Evolutionary conservation across 768 basidiomycete genomes (phyloP), one percentile per base, ranked within the genome.

Genomic region (Podaxis carcinomalis): DNA sequence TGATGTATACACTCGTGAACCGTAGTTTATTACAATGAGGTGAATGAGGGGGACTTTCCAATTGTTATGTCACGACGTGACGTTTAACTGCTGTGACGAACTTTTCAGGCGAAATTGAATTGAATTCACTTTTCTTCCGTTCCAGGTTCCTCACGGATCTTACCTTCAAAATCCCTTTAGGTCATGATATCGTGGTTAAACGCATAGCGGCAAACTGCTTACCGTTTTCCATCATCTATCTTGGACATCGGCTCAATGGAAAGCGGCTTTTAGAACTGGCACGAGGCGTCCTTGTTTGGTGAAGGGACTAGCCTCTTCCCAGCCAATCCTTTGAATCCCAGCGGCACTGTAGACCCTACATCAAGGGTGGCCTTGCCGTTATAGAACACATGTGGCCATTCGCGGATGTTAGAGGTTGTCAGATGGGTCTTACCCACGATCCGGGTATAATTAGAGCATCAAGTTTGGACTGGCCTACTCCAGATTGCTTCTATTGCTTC

Each of bases 401-500:
- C 9, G 21, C 52, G 13, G 37, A 54, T 37, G 37, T 40, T 52
- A 11, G 25, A 25, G 19, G 46, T 52, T 42, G 49, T 51, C 40
- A 35, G 28, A 59, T n/a, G 19, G 27, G 57, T 1, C 23, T 42
- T 49, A 49, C 47, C 13, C 47, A 51, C 36, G 37, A 42, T 42
- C 50, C 7, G 23, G 49, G 25, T 59, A 51, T 39, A 59, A 51
- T 51, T 59, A 44, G 39, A 28, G 9, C 10, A 35, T 59, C 47
- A 6, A n/a, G 28, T 36, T 53, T 53, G 37, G 35, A 21, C 27
- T 42, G 52, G 52, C 19, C 37, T 40, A 54, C 36, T 4, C 35
- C 35, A 11, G 28, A 27, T 50, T 37, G 57, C 57, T 58, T 58
- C 57, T 50, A 58, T 58, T 50, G 46, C 42, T 32, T 25, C 58